Percentiles rank a stretch among this genome's conserved stretches.
phyloP scores from a whole-genome alignment of 2,329 filamentous ascomycete genomes.

The Neonectria punicea region DNA sequence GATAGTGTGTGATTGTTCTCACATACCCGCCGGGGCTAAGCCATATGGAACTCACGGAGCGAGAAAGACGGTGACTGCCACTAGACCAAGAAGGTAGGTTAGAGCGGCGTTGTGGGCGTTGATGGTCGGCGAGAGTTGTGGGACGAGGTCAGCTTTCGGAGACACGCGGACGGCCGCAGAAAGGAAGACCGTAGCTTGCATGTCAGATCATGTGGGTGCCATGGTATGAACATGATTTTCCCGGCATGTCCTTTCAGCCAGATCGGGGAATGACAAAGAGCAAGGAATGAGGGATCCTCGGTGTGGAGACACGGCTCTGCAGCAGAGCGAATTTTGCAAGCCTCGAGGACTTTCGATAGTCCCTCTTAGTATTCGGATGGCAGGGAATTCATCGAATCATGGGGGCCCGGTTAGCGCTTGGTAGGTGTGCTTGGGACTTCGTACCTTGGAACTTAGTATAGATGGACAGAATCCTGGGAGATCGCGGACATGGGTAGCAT shows the following conservation, averaged over 20 bases:
- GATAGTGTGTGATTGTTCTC: slow-evolving; percentile 38
- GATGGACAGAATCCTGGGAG: neutral
- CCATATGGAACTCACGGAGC: slow-evolving; percentile 41
- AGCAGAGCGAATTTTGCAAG: slow-evolving; percentile 16
- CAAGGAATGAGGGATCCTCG: slow-evolving; percentile 1
- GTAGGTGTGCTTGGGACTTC: neutral
- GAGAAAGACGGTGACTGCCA: slow-evolving; percentile 33
- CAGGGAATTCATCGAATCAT: neutral
- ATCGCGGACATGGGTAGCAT: neutral
- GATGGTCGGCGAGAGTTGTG: slow-evolving; percentile 8
- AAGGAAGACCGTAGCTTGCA: slow-evolving; percentile 28
- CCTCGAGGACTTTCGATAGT: slow-evolving; percentile 3
- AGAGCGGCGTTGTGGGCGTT: slow-evolving; percentile 17
- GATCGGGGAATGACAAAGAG: neutral
- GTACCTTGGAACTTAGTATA: neutral
- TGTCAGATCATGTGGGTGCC: slow-evolving; percentile 18
- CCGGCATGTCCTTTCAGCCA: neutral
- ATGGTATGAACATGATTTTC: slow-evolving; percentile 27
- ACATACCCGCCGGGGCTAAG: slow-evolving; percentile 47
- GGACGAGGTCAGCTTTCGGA: slow-evolving; percentile 25
- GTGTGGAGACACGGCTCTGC: slow-evolving; percentile 22
- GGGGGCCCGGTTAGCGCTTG: slow-evolving; percentile 1
- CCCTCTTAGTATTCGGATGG: neutral
- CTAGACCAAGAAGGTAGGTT: slow-evolving; percentile 32
- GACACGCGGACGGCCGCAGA: slow-evolving; percentile 43